Base-by-base conservation (phyloP, 2,329 filamentous ascomycete species). In the Sporothrix inflata region DNA sequence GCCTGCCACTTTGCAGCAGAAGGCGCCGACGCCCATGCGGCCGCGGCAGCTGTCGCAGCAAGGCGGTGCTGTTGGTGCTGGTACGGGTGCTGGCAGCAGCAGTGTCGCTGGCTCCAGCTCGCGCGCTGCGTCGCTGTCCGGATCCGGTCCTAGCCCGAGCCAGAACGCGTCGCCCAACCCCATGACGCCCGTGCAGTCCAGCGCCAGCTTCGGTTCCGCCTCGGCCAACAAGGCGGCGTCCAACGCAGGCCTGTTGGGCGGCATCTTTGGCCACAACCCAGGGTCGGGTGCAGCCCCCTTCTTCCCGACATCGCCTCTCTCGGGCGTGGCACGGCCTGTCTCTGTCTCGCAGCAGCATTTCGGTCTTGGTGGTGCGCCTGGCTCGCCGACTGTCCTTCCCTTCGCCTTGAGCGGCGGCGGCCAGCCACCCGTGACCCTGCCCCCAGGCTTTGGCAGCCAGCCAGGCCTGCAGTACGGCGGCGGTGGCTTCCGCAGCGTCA, bases 11-110 rank as follows among this genome's bases (percentile, higher is more conserved):
- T n/a, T 65, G 11, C 30, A 30, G 7, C 65, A 94, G 14, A 97
- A 97, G 80, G 90, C 91, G 24, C 90, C 94, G 5, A 94, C 93
- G 14, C 93, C 94, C 9, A 91, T 90, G 75, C 91, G 92, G 74
- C 87, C 90, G 49, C 90, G 93, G 71, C 92, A 94, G 74, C 83
- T 89, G 63, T 96, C 94, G 9, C 93, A 97, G 75, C 94, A 96
- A 79, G 92, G 91, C 30, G 89, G 89, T 11, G 89, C 24, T 6
- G 61, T 3, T 1, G 5, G 89, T 11, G 89, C 24, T 6, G 61
- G 3, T 1, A 2, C 21, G 6, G 5, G 21, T 16, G 12, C 61
- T 16, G 19, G 16, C 3, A 24, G 21, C 38, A 21, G 90, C 78
- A 85, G 53, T 79, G 91, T 90, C 34, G 89, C 89, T 11, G 89